Evolutionary conservation across 1,139 yeast species (phyloP), one percentile per base, ranked within the genome.

Genomic region (Cylindricascospora bacillispora): DNA sequence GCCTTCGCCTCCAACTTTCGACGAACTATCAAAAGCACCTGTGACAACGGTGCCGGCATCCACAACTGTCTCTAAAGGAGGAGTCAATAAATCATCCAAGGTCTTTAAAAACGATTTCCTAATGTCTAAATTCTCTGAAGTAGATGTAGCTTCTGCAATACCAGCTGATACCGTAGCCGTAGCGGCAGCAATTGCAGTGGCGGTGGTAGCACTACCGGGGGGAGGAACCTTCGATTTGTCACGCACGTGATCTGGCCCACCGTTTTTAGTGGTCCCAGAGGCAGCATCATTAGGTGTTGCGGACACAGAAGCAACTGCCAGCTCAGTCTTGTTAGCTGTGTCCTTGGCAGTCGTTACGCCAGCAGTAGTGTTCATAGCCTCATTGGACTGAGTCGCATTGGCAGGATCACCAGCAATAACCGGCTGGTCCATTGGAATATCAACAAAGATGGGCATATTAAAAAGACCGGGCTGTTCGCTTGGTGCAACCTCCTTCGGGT

Each of bases 391-490:
- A n/a, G n/a, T n/a, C n/a, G n/a, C n/a, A n/a, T n/a, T n/a, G 10
- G 21, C 21, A 18, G 21, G 7, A 10, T 18, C 21, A 18, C 9
- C 10, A 7, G 7, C 21, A 18, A 10, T 10, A 7, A 7, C 10
- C 21, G 7, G 7, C 9, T 18, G 7, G 7, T 18, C 21, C 9
- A 18, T 18, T 10, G 20, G 18, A 6, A 27, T 16, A n/a, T 27
- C 29, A 20, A 27, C 14, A 20, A 27, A 27, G 13, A 27, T 27
- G 9, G 29, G 29, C 11, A 27, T 27, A 11, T 15, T 27, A 6
- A 21, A 17, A 11, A 27, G 21, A 18, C 29, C 29, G 11, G 29
- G 29, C 13, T 25, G 22, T 3, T 22, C 28, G n/a, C n/a, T n/a
- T n/a, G n/a, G n/a, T n/a, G n/a, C n/a, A n/a, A n/a, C n/a, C n/a